Evolutionary conservation across 192 early-diverging fungal species (phyloP), one percentile per base, ranked within the genome.

Genomic region (Backusella liffmaniae): DNA sequence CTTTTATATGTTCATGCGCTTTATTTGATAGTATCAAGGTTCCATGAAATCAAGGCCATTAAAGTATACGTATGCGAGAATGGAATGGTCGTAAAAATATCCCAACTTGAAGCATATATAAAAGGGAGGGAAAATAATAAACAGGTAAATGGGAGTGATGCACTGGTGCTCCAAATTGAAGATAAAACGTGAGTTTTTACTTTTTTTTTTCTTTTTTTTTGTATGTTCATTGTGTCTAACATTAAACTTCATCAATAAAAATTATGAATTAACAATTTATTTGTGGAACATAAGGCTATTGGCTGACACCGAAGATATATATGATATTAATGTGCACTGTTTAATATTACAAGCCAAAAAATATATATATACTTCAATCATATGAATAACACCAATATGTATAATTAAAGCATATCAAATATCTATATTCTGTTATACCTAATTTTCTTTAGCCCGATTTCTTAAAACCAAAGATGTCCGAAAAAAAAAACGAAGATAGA

Each of bases 241-340:
- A 56, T 21, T 56, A 56, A 56, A 56, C 51, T 56, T 56, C 51
- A 56, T 56, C 51, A 56, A 56, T 56, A 56, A 56, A 56, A 56
- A 56, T 56, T 56, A 56, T 56, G 53, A 56, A 23, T 56, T 56
- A 56, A 56, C 53, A 56, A 56, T 56, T 21, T 56, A 56, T 56
- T 56, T 56, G 53, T 56, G 53, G 8, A 21, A 56, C 53, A 56
- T 56, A 56, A 9, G 21, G 21, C 18, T 56, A 12, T 56, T 26
- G 53, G 53, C 21, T 56, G 53, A 56, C 53, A 56, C n/a, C 53
- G 21, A 56, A 56, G 53, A 56, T 56, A 56, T 32, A 32, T 32
- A 3, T 32, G 32, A 32, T 32, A 32, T 32, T 32, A 32, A 32
- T 56, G 53, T 10, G 21, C 53, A 56, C 53, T 56, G 42, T 23